These are phyloP conservation scores for Saccharomycopsis synnaedendra DNA, from an alignment of 805 yeast genomes.

Conservation along the genomic window DNA sequence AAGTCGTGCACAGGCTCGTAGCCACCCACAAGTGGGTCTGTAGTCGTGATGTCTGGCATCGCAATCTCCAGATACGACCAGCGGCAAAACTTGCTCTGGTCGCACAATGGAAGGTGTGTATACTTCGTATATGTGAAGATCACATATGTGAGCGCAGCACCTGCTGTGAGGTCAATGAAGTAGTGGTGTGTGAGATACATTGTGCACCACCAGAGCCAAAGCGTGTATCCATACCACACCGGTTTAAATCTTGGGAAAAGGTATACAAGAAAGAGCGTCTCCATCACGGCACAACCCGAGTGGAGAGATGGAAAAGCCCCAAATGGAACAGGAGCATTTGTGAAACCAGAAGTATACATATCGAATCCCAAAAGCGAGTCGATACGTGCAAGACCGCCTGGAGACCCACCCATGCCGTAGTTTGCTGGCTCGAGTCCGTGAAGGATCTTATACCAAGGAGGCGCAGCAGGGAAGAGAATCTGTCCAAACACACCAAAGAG, in stretches of 20 bases:
- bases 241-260: conserved; percentile 64
- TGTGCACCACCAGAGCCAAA: conserved; percentile 97
- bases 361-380: conserved; percentile 70
- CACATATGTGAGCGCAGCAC: conserved; percentile 68
- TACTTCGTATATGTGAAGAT: conserved; percentile 48
- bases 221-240: conserved; percentile 64
- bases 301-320: conserved; percentile 88
- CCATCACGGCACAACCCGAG: conserved; percentile 91
- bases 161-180: conserved; percentile 90
- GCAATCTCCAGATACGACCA: conserved; percentile 48
- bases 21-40: conserved; percentile 7
- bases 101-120: conserved; percentile 52
- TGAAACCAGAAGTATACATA: conserved; percentile 72
- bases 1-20: too few relatives aligned
- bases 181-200: conserved; percentile 97
- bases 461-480: conserved; percentile 82
- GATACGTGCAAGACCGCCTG: conserved; percentile 89
- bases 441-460: conserved; percentile 89
- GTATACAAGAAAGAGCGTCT: conserved; percentile 75
- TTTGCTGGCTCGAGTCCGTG: conserved; percentile 86
- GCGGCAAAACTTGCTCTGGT: conserved; percentile 45
- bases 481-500: conserved; percentile 76
- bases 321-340: conserved; percentile 81
- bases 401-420: conserved; percentile 84
- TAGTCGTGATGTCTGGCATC: conserved; percentile 14